A percentile compares a stretch with the other conserved stretches of the same genome.
Evolutionary conservation across 495 filamentous ascomycete genomes (phyloP).

Genomic region (Penicillium taxi): DNA sequence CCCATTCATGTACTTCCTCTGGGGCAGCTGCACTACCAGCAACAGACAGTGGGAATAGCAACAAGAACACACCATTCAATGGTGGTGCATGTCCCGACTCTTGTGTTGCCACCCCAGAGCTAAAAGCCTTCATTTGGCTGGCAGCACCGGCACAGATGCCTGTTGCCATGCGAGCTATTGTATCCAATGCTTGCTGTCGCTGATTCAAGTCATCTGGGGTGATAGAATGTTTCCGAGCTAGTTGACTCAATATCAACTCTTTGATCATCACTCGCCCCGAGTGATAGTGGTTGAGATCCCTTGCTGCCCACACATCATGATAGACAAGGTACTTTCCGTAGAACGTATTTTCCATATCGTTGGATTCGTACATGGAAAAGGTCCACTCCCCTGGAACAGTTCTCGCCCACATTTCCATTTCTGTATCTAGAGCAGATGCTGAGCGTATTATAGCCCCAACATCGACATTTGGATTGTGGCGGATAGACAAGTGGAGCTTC

Average conservation of each 20-base stretch:
- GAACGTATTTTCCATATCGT: conserved; percentile 7
- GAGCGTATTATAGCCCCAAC: background rate
- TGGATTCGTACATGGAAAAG: conserved; percentile 8
- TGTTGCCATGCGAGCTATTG: conserved; percentile 11
- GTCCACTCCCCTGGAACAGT: conserved; percentile 10
- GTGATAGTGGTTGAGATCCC: conserved; percentile 16
- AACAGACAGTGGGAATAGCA: conserved; percentile 24
- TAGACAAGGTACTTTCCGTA: conserved; percentile 13
- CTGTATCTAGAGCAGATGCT: conserved; percentile 6
- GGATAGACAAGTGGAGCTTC: conserved; percentile 8
- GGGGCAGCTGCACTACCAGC: conserved; percentile 21
- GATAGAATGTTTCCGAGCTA: conserved; percentile 4
- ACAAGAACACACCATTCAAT: conserved; percentile 22
- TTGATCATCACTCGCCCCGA: conserved; percentile 15
- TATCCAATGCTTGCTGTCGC: conserved; percentile 13
- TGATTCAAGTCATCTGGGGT: conserved; percentile 4
- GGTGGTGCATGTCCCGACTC: conserved; percentile 7
- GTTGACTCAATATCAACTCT: conserved; percentile 10
- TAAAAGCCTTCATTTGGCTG: conserved; percentile 9
- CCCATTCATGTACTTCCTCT: conserved; percentile 24
- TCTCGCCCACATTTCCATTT: conserved; percentile 17
- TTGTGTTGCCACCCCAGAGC: background rate
- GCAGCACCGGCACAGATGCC: conserved; percentile 16
- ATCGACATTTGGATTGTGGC: conserved; percentile 1
- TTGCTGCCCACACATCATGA: conserved; percentile 12